Evolutionary conservation across 768 basidiomycete genomes (phyloP), one percentile per base, ranked within the genome.

Genomic region (Tylopilus sp.): DNA sequence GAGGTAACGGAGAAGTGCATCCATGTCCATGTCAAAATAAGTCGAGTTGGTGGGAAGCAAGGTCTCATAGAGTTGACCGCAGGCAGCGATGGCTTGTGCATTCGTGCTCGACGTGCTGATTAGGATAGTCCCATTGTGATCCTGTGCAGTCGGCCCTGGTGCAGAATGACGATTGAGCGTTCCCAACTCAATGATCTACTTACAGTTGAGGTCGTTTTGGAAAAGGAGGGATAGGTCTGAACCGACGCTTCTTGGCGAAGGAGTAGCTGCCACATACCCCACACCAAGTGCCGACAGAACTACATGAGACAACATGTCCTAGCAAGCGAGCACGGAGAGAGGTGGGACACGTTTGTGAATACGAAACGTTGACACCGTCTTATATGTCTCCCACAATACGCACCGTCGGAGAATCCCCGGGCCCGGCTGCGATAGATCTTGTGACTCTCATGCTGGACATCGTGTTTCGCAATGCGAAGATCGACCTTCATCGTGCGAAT

Each of bases 161-260:
- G n/a, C 12, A n/a, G 18, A 23, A 2, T 8, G 4, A 11, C 15
- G 45, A 40, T 4, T 50, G 25, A 25, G n/a, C 15, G 11, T 4
- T 12, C 22, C 8, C 4, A 15, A 40, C 13, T 2, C 11, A 20
- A 9, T 2, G 18, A 31, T 30, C 6, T 3, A 54, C 57, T 43
- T 28, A 58, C 57, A 52, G 26, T 49, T 47, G 10, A 58, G 15
- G 35, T 56, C 47, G 11, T 57, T 55, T 23, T 57, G 53, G n/a
- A 55, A 41, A 36, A 55, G 49, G 28, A 50, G 18, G 13, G 43
- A 50, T 9, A 55, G 20, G 8, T 57, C 52, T 22, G 55, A 50
- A 7, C 52, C 42, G 17, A 51, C 12, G 4, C 38, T 55, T 12
- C 15, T 35, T 13, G 48, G 48, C 10, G 48, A 57, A 1, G 53